Evolutionary conservation across 2,329 filamentous ascomycete genomes (phyloP), one percentile per base, ranked within the genome.

Genomic region (Penicillium oxalicum): DNA sequence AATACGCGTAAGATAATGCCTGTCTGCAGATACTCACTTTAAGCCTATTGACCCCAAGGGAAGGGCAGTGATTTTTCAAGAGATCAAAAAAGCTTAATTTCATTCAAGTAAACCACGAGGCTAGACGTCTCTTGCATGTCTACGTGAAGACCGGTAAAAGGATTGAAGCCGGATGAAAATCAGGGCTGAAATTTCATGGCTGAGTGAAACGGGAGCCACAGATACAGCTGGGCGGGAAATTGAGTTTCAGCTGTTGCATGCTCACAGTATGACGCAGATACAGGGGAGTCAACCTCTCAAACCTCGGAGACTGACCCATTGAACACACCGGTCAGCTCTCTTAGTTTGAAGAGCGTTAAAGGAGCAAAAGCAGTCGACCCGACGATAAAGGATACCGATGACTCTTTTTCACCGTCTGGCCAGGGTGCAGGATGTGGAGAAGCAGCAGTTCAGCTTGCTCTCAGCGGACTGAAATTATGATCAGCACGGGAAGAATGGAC

Each of bases 401-500:
- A 45, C n/a, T 47, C 49, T 25, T 43, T 40, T 18, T 39, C 26
- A 44, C 26, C 55, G 48, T 40, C 34, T 43, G 46, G 40, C 37
- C 45, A 38, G 42, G 45, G 34, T 41, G 35, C 18, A 34, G 40
- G 18, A 13, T 45, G 42, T 33, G 33, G 34, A 6, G 44, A 40
- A 53, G 44, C 41, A 55, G 51, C 41, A 48, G 43, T 25, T 44
- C 41, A 28, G 40, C 39, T 47, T 48, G 42, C 37, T 43, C 45
- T 55, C 41, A 50, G 45, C 33, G 47, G 53, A 53, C 37, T 50
- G 44, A 49, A 45, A 39, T 55, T 47, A 48, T 48, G 47, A 50
- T 57, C 45, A 48, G 48, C 45, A 46, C 45, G 33, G 18, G 45
- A 53, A 52, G 44, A 53, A 51, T 43, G 49, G 56, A 52, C 51